Evolutionary conservation across 2,329 filamentous ascomycete species (phyloP).

Genomic region (Cryphonectria parasitica): DNA sequence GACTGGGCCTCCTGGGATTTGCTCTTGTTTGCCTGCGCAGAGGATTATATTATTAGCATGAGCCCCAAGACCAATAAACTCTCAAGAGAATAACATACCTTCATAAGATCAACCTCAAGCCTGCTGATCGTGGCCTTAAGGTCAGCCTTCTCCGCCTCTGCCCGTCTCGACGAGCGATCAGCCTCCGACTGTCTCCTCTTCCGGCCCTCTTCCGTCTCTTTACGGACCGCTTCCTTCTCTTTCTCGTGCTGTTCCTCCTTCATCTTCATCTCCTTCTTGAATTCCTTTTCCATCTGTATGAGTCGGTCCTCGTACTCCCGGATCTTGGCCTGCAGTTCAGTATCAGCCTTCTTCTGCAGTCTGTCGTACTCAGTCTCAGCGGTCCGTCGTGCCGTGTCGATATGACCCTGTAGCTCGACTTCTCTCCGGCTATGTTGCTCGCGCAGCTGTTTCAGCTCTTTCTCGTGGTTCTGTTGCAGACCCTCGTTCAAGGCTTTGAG

Average conservation of each 20-base stretch:
- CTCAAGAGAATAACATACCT: slow-evolving; percentile 44
- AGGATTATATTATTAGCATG: background rate
- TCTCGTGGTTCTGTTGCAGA: slow-evolving; percentile 70
- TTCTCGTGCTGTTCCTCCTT: slow-evolving; percentile 44
- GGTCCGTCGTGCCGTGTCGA: slow-evolving; percentile 24
- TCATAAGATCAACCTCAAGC: slow-evolving; percentile 65
- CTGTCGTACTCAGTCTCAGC: slow-evolving; percentile 42
- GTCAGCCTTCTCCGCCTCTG: slow-evolving; percentile 66
- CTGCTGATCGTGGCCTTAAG: slow-evolving; percentile 63
- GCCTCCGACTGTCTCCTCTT: slow-evolving; percentile 38
- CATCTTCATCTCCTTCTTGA: slow-evolving; percentile 29
- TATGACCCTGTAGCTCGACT: slow-evolving; percentile 41
- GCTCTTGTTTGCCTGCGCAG: slow-evolving; percentile 59
- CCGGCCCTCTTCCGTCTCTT: slow-evolving; percentile 47
- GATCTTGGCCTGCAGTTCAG: slow-evolving; percentile 17
- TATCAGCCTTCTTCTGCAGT: slow-evolving; percentile 40
- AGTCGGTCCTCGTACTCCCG: slow-evolving; percentile 25
- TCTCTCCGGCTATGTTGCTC: slow-evolving; percentile 48
- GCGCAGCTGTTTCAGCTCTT: slow-evolving; percentile 58
- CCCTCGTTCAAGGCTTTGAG: slow-evolving; percentile 65
- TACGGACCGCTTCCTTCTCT: slow-evolving; percentile 49
- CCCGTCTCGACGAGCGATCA: slow-evolving; percentile 51
- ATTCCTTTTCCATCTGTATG: slow-evolving; percentile 29
- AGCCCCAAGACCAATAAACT: too few relatives aligned
- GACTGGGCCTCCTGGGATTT: slow-evolving; percentile 63